Evolutionary conservation across 2,329 filamentous ascomycete species (phyloP).

Genomic region (Cercospora citrullina): DNA sequence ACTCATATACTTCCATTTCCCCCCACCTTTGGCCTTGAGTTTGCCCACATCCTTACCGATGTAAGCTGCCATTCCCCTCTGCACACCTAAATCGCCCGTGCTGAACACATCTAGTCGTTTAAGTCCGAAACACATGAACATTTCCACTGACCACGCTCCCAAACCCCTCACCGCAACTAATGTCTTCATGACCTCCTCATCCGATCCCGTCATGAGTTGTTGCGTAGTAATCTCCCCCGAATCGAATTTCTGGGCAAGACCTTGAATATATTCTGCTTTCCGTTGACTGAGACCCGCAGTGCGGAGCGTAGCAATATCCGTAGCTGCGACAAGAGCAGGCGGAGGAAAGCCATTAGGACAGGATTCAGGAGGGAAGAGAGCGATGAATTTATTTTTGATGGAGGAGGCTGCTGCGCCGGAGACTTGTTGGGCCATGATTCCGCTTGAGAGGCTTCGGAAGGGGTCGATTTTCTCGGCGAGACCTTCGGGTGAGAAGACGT

Average conservation of each 20-base stretch:
- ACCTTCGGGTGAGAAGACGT: conserved; percentile 76
- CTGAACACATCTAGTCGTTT: conserved; percentile 94
- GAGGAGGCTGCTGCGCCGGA: conserved; percentile 86
- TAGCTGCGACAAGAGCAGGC: conserved; percentile 68
- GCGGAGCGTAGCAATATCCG: conserved; percentile 67
- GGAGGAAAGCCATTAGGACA: conserved; percentile 63
- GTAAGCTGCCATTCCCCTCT: conserved; percentile 90
- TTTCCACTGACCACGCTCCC: conserved; percentile 90
- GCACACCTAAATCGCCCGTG: conserved; percentile 87
- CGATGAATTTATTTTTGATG: conserved; percentile 83
- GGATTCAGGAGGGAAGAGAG: conserved; percentile 58
- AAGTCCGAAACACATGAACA: conserved; percentile 96
- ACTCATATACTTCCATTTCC: conserved; percentile 98
- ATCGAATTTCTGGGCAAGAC: conserved; percentile 78
- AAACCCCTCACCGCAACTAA: conserved; percentile 84
- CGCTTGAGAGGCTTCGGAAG: conserved; percentile 77
- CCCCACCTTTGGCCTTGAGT: conserved; percentile 73
- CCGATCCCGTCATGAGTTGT: conserved; percentile 74
- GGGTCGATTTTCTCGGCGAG: conserved; percentile 85
- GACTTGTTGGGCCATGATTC: conserved; percentile 96
- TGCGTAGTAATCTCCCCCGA: conserved; percentile 71
- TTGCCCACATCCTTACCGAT: conserved; percentile 79
- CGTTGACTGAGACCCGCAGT: conserved; percentile 87
- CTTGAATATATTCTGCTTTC: conserved; percentile 92
- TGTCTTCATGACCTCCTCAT: conserved; percentile 81